A percentile compares a stretch with the other conserved stretches of the same genome.
These are phyloP conservation scores for Bjerkandera adusta DNA, from an alignment of 1,284 basidiomycete species.

Conservation along the genomic window DNA sequence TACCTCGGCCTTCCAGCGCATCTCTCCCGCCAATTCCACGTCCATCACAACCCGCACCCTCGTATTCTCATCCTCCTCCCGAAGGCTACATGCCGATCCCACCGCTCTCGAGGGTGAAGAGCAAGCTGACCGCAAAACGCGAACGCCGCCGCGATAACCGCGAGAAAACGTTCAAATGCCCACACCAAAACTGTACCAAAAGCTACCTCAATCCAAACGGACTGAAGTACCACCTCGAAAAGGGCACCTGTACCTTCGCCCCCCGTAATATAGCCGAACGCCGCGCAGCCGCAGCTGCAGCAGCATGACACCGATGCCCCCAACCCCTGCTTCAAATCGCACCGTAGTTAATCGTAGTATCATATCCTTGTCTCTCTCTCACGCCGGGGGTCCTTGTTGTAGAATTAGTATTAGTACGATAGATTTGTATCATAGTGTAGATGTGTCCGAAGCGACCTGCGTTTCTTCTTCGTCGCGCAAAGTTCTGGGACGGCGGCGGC, in stretches of 20 bases:
- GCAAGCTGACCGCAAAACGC: slow-evolving; percentile 9
- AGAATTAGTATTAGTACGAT: no score
- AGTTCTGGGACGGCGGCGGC: no score
- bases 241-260: slow-evolving; percentile 47
- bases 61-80: neutral
- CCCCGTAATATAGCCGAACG: no score
- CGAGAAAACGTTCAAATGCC: slow-evolving; percentile 38
- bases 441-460: no score
- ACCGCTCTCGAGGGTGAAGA: slow-evolving; percentile 8
- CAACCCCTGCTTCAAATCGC: no score
- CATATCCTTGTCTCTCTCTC: no score
- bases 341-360: no score
- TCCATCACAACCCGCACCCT: neutral
- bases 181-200: slow-evolving; percentile 34
- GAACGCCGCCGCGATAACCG: slow-evolving; percentile 3
- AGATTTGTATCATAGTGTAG: no score
- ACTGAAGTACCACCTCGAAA: slow-evolving; percentile 60
- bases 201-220: slow-evolving; percentile 62
- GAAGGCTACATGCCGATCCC: slow-evolving; percentile 5
- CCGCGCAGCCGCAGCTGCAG: slow-evolving; percentile 3
- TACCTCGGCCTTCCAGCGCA: neutral
- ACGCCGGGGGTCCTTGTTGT: no score
- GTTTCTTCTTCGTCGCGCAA: no score
- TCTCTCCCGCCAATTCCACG: neutral
- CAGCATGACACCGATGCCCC: neutral